A percentile compares a stretch with the other conserved stretches of the same genome.
Conservation (phyloP, 1,284 basidiomycete species). For the Rhodotorula sp. region DNA sequence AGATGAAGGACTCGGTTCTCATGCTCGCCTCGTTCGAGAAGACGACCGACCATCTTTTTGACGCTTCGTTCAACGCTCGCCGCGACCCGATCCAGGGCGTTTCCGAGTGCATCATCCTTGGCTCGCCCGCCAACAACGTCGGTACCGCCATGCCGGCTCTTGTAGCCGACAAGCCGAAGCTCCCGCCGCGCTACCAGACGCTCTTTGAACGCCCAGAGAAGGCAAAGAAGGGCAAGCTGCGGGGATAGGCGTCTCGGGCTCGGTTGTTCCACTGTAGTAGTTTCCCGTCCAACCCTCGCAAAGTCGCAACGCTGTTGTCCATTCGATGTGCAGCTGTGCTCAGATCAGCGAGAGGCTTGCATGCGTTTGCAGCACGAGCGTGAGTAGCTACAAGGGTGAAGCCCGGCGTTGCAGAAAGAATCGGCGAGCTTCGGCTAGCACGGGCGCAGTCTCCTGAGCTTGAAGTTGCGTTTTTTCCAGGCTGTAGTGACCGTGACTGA, state of each 20-base stretch:
- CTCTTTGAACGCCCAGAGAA: conserved; percentile 40
- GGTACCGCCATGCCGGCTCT: conserved; percentile 42
- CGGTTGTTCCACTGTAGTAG: background rate
- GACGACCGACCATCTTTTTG: conserved; percentile 98
- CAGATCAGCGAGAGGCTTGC: no score
- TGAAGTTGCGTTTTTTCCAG: no score
- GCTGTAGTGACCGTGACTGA: no score
- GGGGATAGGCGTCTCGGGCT: background rate
- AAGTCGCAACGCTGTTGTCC: background rate
- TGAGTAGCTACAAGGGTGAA: no score
- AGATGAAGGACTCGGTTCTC: conserved; percentile 99
- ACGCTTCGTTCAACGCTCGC: conserved; percentile 94
- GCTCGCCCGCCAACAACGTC: conserved; percentile 41
- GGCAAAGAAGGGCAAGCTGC: background rate
- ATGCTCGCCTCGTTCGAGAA: conserved; percentile 99
- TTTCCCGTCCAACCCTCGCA: background rate
- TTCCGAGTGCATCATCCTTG: conserved; percentile 98
- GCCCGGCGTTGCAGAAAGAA: no score
- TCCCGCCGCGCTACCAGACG: conserved; percentile 39
- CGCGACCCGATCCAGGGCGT: conserved; percentile 93
- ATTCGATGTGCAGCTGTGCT: no score
- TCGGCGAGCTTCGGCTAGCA: no score
- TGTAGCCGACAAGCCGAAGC: conserved; percentile 38
- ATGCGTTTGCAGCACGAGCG: no score
- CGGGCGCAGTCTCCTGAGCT: no score